Percentiles rank a stretch among this genome's conserved stretches.
Evolutionary conservation across 2,329 filamentous ascomycete genomes (phyloP).

Genomic region (Trichoderma lentiforme): DNA sequence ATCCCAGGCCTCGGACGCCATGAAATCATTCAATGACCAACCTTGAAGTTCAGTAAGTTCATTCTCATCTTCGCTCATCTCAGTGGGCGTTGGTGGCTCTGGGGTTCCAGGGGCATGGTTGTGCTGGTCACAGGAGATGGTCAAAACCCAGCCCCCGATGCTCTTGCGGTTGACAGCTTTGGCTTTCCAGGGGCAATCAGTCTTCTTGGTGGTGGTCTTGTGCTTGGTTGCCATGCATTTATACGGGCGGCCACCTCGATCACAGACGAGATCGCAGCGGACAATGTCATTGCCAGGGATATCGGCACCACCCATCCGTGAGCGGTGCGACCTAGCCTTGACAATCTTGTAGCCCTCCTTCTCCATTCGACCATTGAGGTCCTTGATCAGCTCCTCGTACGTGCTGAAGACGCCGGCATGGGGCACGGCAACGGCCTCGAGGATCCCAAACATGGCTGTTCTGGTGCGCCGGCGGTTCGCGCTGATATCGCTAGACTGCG

Average conservation of each 20-base stretch:
- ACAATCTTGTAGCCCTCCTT: conserved; percentile 47
- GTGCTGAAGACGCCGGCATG: conserved; percentile 36
- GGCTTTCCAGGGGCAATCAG: conserved; percentile 45
- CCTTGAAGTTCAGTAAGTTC: conserved; percentile 25
- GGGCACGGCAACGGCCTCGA: conserved; percentile 39
- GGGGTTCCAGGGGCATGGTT: conserved; percentile 45
- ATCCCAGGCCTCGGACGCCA: background rate
- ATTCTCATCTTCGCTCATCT: conserved; percentile 34
- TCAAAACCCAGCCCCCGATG: conserved; percentile 44
- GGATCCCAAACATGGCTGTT: conserved; percentile 39
- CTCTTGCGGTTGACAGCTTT: conserved; percentile 44
- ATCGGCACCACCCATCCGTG: conserved; percentile 39
- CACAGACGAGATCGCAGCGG: conserved; percentile 44
- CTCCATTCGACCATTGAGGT: conserved; percentile 40
- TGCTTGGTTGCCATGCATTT: conserved; percentile 44
- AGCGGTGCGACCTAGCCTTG: conserved; percentile 43
- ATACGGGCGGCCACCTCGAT: conserved; percentile 43
- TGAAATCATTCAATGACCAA: background rate
- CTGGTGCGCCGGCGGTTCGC: conserved; percentile 3
- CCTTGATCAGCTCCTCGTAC: conserved; percentile 42
- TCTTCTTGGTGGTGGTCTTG: conserved; percentile 46
- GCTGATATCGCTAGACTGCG: conserved; percentile 17
- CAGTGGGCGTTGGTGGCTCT: conserved; percentile 38
- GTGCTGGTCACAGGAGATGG: conserved; percentile 42
- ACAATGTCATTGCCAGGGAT: conserved; percentile 43